Evolutionary conservation across 2,329 filamentous ascomycete genomes (phyloP).

Genomic region (Colletotrichum gloeosporioides): DNA sequence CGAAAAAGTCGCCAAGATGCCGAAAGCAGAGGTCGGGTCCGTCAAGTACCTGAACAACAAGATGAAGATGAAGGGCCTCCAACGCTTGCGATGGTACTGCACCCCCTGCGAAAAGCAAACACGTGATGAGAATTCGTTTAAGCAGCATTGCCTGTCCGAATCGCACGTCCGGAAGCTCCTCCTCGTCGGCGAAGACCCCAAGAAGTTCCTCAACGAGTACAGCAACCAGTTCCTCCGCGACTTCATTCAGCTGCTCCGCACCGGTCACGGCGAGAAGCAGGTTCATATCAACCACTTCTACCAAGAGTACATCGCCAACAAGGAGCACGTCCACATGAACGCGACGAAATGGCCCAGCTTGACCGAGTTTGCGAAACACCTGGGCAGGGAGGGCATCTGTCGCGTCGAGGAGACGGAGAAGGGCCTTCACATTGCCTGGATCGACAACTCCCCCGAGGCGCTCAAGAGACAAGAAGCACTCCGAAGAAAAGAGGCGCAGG

Average conservation of each 20-base stretch:
- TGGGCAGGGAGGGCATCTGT: constrained; percentile 87
- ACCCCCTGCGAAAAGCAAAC: constrained; percentile 70
- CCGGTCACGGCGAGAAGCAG: constrained; percentile 88
- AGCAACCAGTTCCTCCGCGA: constrained; percentile 81
- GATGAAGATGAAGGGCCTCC: constrained; percentile 80
- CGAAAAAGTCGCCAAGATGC: constrained; percentile 65
- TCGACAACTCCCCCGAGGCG: constrained; percentile 90
- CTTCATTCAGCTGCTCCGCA: constrained; percentile 78
- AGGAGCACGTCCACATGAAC: constrained; percentile 93
- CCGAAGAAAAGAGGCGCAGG: constrained; percentile 81
- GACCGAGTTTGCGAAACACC: constrained; percentile 86
- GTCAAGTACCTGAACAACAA: constrained; percentile 92
- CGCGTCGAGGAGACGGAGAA: constrained; percentile 89
- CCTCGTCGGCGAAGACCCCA: constrained; percentile 84
- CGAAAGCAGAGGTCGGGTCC: constrained; percentile 88
- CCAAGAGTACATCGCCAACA: constrained; percentile 88
- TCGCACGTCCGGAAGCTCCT: constrained; percentile 90
- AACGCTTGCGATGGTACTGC: constrained; percentile 91
- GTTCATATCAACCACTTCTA: constrained; percentile 94
- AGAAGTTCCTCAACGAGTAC: constrained; percentile 83
- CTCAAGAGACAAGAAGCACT: constrained; percentile 81
- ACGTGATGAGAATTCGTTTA: constrained; percentile 76
- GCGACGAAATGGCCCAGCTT: constrained; percentile 86
- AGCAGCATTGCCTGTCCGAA: constrained; percentile 68
- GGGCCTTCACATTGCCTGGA: constrained; percentile 85